Evolutionary conservation across 78 protist species (phyloP).

Genomic region (Guillardia theta): DNA sequence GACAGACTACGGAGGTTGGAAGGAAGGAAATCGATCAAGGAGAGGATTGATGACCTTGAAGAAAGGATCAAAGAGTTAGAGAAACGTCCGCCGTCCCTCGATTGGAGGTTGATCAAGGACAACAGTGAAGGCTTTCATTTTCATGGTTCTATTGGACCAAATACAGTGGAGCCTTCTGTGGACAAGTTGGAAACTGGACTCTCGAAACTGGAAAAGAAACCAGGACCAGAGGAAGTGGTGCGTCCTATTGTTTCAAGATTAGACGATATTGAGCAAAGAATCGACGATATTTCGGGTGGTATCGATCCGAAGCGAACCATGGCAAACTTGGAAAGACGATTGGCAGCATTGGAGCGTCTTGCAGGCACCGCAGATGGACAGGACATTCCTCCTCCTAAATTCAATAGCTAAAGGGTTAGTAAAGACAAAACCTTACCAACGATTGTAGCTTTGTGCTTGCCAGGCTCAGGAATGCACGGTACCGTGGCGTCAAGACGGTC

Average conservation of each 20-base stretch:
- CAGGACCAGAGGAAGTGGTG: neutral
- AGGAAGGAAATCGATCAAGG: neutral
- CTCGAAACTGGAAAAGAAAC: neutral
- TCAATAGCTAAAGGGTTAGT: no score
- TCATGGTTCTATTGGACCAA: conserved; percentile 22
- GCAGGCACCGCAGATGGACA: no score
- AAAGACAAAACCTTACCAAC: no score
- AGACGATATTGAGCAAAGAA: neutral
- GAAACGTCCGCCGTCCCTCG: neutral
- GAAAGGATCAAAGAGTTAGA: neutral
- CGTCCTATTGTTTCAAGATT: neutral
- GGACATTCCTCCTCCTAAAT: no score
- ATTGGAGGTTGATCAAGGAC: neutral
- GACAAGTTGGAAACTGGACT: neutral
- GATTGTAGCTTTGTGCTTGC: no score
- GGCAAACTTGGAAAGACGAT: neutral
- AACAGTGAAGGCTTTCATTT: neutral
- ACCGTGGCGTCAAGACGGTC: no score
- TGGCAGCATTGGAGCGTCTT: neutral
- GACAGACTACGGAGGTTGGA: neutral
- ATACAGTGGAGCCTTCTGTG: neutral
- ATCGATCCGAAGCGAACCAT: neutral
- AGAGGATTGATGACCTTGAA: neutral
- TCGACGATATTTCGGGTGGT: neutral
- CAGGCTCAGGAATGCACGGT: no score